phyloP scores from a whole-genome alignment of 768 basidiomycete species.

The Tulasnella sp. region DNA sequence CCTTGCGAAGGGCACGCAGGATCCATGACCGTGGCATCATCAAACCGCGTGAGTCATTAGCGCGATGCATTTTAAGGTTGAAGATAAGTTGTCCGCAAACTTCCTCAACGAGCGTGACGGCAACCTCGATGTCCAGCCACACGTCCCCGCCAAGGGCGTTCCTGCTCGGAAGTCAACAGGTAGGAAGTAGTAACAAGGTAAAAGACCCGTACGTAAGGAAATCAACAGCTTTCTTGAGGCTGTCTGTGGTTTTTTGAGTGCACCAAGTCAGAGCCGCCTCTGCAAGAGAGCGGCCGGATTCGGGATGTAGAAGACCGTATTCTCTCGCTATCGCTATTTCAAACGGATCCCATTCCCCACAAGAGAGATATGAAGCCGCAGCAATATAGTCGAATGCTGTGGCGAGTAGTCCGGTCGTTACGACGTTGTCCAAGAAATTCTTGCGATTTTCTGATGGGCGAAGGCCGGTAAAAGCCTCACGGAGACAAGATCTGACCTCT shows the following conservation, averaged over 20 bases:
- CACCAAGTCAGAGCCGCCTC: too few relatives aligned
- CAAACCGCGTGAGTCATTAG: not conserved
- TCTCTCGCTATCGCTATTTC: not conserved
- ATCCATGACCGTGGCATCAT: slow-evolving; percentile 24
- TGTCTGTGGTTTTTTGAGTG: too few relatives aligned
- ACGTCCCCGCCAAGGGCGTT: not conserved
- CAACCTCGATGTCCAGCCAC: not conserved
- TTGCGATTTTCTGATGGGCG: not conserved
- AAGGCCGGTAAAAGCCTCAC: not conserved
- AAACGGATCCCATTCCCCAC: not conserved
- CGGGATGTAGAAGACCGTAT: not conserved
- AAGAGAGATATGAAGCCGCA: not conserved
- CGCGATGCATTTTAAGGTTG: not conserved
- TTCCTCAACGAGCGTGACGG: slow-evolving; percentile 8
- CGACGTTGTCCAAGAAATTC: not conserved
- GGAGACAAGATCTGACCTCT: not conserved
- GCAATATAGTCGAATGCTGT: not conserved
- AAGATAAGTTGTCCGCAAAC: not conserved
- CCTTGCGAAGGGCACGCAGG: not conserved
- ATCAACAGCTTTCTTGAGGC: not conserved
- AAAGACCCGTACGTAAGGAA: not conserved
- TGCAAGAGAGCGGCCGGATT: not conserved
- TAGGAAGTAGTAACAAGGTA: too few relatives aligned
- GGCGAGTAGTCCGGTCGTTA: not conserved
- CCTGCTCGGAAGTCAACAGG: not conserved